Percentiles rank a stretch among this genome's conserved stretches.
Conservation (phyloP, 306 rosid species). For the Ammopiptanthus mongolicus region DNA sequence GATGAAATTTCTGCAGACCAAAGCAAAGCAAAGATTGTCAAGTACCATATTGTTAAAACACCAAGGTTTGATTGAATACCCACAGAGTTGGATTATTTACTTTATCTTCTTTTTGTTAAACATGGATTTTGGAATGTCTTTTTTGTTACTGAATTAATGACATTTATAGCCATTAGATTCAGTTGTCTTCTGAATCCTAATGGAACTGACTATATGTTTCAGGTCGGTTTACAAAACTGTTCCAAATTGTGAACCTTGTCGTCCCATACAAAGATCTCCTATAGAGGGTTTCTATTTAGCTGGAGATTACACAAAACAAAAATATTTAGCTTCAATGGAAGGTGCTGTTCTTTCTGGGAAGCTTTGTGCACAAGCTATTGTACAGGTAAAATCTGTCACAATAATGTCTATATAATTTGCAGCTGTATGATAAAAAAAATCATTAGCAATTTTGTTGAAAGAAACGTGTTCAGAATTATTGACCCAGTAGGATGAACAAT, state of each 20-base stretch:
- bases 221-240: constrained; percentile 94
- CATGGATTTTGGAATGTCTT: not conserved
- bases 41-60: constrained; percentile 92
- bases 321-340: constrained; percentile 98
- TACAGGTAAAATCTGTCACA: constrained; percentile 59
- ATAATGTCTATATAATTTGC: not conserved
- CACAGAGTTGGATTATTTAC: constrained; percentile 6
- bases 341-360: constrained; percentile 97
- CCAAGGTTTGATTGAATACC: constrained; percentile 61
- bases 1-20: constrained; percentile 91
- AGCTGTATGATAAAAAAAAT: not conserved
- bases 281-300: constrained; percentile 90
- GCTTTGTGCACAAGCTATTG: constrained; percentile 93
- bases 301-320: constrained; percentile 95
- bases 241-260: constrained; percentile 90
- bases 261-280: constrained; percentile 91
- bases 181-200: constrained; percentile 14
- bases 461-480: not conserved
- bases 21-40: constrained; percentile 89
- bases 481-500: not conserved
- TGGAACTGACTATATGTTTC: constrained; percentile 7
- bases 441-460: not conserved
- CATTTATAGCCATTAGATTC: not conserved
- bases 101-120: not conserved
- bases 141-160: not conserved